Percentiles rank a stretch among this genome's conserved stretches.
These are phyloP conservation scores for bread wheat (Triticum aestivum) DNA, from an alignment of 176 grass and related monocot species.

Conservation along the genomic window DNA sequence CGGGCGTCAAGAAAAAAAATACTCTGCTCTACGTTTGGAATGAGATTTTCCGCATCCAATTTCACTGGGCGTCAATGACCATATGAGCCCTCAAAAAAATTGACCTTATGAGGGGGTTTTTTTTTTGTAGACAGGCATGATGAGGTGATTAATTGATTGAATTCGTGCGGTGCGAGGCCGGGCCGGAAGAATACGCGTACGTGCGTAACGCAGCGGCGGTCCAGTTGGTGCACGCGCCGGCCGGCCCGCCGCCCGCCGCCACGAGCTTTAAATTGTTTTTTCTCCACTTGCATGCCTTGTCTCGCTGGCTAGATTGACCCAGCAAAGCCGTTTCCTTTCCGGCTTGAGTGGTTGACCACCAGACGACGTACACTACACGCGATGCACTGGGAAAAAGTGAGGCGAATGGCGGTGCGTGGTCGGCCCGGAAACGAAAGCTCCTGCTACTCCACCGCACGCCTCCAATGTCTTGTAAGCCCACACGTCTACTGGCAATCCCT, in stretches of 20 bases:
- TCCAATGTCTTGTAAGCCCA: neutral
- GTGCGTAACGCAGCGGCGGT: neutral
- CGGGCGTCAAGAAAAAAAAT: no score
- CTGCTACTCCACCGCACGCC: conserved; percentile 2
- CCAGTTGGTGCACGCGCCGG: conserved; percentile 24
- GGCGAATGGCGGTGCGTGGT: neutral
- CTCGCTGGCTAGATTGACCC: neutral
- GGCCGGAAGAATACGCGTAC: neutral
- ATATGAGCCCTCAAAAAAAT: no score
- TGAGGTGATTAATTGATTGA: neutral
- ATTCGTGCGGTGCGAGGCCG: neutral
- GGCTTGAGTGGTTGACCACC: neutral
- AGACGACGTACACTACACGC: neutral
- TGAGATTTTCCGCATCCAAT: neutral
- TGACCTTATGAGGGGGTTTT: no score
- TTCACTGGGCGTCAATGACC: neutral
- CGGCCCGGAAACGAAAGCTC: neutral
- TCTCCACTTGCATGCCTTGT: neutral
- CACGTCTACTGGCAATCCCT: neutral
- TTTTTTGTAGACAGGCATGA: no score
- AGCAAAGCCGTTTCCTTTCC: neutral
- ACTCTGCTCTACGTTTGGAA: neutral
- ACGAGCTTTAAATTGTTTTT: neutral
- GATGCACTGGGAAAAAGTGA: neutral
- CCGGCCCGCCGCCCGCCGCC: conserved; percentile 19